phyloP scores from a whole-genome alignment of 441 rosid genomes.

The Capsella rubella region DNA sequence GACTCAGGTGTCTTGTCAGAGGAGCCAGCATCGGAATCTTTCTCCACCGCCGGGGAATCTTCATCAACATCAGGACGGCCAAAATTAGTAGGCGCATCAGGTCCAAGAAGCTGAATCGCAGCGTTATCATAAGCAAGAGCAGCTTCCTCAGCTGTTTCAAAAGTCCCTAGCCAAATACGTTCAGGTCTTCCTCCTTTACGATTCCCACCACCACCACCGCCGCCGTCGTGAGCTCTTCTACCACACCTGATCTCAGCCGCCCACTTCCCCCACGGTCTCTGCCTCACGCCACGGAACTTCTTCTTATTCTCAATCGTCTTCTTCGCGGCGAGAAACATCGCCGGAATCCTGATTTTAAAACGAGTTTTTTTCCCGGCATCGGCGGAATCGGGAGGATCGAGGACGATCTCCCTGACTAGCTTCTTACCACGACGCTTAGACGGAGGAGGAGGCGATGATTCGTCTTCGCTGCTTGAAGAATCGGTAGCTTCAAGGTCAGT shows the following conservation, averaged over 20 bases:
- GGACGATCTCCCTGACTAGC: constrained; percentile 66
- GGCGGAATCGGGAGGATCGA: constrained; percentile 47
- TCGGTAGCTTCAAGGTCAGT: constrained; percentile 87
- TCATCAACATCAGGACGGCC: not conserved
- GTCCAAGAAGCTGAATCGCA: constrained; percentile 83
- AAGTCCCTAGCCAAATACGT: constrained; percentile 89
- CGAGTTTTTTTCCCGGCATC: constrained; percentile 41
- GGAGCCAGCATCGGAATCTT: constrained; percentile 26
- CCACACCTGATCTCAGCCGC: constrained; percentile 98
- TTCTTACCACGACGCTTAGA: constrained; percentile 59
- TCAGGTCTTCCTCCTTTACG: constrained; percentile 48
- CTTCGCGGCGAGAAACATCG: not conserved
- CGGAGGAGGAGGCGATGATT: not conserved
- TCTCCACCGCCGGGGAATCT: constrained; percentile 6
- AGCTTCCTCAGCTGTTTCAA: constrained; percentile 92
- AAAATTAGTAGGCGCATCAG: constrained; percentile 85
- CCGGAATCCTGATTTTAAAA: constrained; percentile 39
- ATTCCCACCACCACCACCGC: constrained; percentile 10
- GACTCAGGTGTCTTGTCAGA: constrained; percentile 7
- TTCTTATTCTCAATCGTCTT: constrained; percentile 29
- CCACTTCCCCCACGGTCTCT: constrained; percentile 97
- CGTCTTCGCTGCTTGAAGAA: constrained; percentile 88
- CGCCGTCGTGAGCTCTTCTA: constrained; percentile 42
- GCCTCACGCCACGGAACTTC: constrained; percentile 90
- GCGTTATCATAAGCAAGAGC: constrained; percentile 91